Evolutionary conservation across 2,329 filamentous ascomycete species (phyloP).

Genomic region (Nigrospora sphaerica): DNA sequence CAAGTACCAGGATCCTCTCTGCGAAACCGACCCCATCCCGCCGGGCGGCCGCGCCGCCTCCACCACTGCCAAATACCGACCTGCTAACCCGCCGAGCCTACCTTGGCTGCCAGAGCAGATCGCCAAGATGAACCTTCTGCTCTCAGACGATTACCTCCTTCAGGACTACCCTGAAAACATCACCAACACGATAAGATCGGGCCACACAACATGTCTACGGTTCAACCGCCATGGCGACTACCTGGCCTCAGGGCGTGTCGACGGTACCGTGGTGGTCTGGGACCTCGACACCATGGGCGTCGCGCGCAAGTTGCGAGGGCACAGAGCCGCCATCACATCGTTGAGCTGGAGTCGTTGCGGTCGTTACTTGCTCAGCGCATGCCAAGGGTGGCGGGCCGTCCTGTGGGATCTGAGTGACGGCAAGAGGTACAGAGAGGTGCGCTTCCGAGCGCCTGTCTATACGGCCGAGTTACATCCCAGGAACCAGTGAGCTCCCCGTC

Average conservation of each 20-base stretch:
- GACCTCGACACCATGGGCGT: conserved; percentile 97
- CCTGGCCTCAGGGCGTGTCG: conserved; percentile 85
- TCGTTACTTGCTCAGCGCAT: conserved; percentile 83
- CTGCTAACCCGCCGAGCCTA: no score
- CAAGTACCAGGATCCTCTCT: no score
- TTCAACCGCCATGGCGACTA: conserved; percentile 95
- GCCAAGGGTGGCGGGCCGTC: conserved; percentile 93
- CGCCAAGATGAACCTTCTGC: conserved; percentile 47
- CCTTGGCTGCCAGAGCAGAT: no score
- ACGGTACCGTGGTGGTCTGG: conserved; percentile 93
- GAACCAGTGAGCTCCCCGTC: conserved; percentile 60
- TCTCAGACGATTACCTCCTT: conserved; percentile 56
- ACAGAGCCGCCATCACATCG: conserved; percentile 89
- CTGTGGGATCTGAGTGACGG: conserved; percentile 80
- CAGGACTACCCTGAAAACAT: conserved; percentile 88
- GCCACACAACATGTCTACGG: conserved; percentile 61
- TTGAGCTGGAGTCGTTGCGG: conserved; percentile 93
- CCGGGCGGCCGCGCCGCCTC: no score
- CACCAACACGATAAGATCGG: conserved; percentile 74
- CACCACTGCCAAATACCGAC: no score
- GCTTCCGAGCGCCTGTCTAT: conserved; percentile 89
- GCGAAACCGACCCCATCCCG: no score
- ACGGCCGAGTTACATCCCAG: conserved; percentile 91
- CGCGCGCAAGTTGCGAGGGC: conserved; percentile 85
- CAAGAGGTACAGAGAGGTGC: conserved; percentile 71